Evolutionary conservation across 495 filamentous ascomycete species (phyloP).

Genomic region (Aspergillus saccharolyticus): DNA sequence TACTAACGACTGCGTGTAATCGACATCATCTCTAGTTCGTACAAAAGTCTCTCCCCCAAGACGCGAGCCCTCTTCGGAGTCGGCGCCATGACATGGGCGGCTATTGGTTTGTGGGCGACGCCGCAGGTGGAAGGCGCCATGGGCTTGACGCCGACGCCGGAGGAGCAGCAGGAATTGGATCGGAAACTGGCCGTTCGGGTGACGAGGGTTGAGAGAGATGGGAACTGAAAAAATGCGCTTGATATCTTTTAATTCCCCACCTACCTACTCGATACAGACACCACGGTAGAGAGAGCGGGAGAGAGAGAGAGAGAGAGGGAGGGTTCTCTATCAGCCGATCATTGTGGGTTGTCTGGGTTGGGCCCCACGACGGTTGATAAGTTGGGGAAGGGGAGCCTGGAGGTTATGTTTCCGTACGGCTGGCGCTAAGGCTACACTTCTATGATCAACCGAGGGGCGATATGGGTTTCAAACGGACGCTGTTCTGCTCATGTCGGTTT

Average conservation of each 20-base stretch:
- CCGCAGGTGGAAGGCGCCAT: constrained; percentile 58
- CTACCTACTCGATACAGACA: too few species aligned
- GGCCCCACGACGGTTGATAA: too few species aligned
- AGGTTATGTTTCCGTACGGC: too few species aligned
- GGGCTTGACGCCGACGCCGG: constrained; percentile 55
- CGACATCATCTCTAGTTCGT: constrained; percentile 46
- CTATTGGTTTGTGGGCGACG: constrained; percentile 53
- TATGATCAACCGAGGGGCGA: not conserved
- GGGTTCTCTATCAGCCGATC: too few species aligned
- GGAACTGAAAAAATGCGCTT: too few species aligned
- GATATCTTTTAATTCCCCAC: too few species aligned
- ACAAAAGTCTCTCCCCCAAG: constrained; percentile 53
- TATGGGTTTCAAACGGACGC: not conserved
- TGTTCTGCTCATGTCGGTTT: too few species aligned
- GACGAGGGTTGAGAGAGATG: constrained; percentile 28
- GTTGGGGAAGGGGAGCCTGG: too few species aligned
- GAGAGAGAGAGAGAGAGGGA: too few species aligned
- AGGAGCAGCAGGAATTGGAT: constrained; percentile 55
- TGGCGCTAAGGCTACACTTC: too few species aligned
- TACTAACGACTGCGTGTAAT: constrained; percentile 3
- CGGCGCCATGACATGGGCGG: constrained; percentile 61
- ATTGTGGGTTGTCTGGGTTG: too few species aligned
- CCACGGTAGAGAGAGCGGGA: too few species aligned
- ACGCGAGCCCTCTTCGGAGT: constrained; percentile 60
- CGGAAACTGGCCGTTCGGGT: constrained; percentile 45